Evolutionary conservation across 495 filamentous ascomycete species (phyloP), one percentile per base, ranked within the genome.

Genomic region (Neurospora sublineolata): DNA sequence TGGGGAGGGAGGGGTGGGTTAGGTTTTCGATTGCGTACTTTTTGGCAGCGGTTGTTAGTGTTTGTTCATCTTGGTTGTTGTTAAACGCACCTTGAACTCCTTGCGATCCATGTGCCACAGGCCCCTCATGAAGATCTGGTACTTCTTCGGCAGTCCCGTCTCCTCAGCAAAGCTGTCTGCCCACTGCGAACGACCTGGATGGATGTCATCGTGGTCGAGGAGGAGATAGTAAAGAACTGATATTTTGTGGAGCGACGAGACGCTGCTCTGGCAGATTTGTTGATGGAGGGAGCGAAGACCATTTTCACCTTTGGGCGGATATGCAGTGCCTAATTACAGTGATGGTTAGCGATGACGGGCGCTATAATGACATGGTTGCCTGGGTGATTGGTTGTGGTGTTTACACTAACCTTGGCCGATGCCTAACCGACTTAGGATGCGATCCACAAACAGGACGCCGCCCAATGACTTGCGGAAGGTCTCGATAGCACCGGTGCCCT

Each of bases 141-240:
- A 94, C 72, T 89, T 90, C 27, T 85, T 79, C 0, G 92, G 91
- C 38, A 86, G 71, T 39, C 80, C 79, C 1, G 76, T 75, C 18
- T 76, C 77, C 18, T 89, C 79, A 73, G 89, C 86, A 23, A 87
- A 89, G 36, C 79, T 76, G 44, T 84, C 82, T 37, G 90, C 87
- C 73, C 88, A 87, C 9, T 82, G 80, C 4, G 80, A 77, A 7
- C 75, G 79, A n/a, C 80, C 81, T 30, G 76, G 76, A 33, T 78
- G 78, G 8, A 85, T 75, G 46, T 84, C 82, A 75, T 89, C 89
- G 79, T 88, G 86, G 78, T 94, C 91, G 75, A 91, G 90, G 14
- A 94, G 86, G 70, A 95, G 81, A 81, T 95, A 95, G 81, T 90
- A 94, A 70, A 95, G 82, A 64, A 93, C 84, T 12, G 91, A 91